Conservation (phyloP, 2,329 filamentous ascomycete species). For the Talaromyces sp. region DNA sequence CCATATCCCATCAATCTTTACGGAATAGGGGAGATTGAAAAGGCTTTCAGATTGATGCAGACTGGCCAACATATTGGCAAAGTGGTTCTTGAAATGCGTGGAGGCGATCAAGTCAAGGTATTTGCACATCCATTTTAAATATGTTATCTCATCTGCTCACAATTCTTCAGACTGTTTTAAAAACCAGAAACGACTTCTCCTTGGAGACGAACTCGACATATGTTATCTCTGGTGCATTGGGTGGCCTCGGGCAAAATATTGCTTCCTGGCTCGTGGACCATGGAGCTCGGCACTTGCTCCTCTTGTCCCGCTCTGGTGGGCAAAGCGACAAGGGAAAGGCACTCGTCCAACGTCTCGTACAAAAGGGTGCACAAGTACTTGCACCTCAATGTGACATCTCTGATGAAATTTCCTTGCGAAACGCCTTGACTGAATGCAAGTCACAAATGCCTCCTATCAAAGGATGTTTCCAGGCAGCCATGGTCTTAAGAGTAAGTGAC, state of each 20-base stretch:
- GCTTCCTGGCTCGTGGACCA: too few relatives aligned
- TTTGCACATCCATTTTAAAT: too few relatives aligned
- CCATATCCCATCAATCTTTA: constrained; percentile 1
- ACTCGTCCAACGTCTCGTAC: background rate
- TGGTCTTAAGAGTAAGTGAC: background rate
- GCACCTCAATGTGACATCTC: background rate
- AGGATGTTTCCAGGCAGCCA: background rate
- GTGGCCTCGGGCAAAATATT: too few relatives aligned
- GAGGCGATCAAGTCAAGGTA: background rate
- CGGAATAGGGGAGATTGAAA: background rate
- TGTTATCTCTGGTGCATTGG: too few relatives aligned
- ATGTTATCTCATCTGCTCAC: too few relatives aligned
- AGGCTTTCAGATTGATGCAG: constrained; percentile 10
- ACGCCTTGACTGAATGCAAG: background rate
- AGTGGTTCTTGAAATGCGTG: constrained; percentile 5
- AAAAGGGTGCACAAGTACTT: background rate
- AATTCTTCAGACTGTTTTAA: too few relatives aligned
- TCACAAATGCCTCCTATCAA: background rate
- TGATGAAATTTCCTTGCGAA: background rate
- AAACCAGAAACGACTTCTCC: too few relatives aligned
- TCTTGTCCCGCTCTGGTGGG: too few relatives aligned
- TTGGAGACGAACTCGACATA: too few relatives aligned
- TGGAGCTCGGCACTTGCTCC: too few relatives aligned
- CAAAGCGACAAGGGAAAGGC: background rate
- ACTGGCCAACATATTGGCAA: constrained; percentile 5